phyloP scores from a whole-genome alignment of 805 yeast genomes.

The Ogataea pilisensis region DNA sequence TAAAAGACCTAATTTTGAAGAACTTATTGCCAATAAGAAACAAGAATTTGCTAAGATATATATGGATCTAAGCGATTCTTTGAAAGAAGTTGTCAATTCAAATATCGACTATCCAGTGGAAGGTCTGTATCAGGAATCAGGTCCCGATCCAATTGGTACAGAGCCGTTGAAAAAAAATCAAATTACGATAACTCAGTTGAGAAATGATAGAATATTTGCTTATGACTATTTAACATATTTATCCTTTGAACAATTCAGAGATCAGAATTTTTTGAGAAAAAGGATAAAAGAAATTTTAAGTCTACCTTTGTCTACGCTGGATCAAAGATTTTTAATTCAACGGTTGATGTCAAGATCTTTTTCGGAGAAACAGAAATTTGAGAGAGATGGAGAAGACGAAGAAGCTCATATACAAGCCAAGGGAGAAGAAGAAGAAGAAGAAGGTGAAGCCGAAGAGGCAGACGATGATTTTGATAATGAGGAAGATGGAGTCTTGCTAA shows the following conservation, averaged over 20 bases:
- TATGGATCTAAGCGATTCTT: constrained; percentile 26
- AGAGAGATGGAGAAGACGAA: constrained; percentile 13
- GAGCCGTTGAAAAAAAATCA: constrained; percentile 15
- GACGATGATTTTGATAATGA: constrained; percentile 20
- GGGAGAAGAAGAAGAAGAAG: background rate
- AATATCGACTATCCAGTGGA: constrained; percentile 49
- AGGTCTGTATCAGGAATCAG: constrained; percentile 30
- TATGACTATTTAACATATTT: constrained; percentile 29
- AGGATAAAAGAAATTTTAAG: constrained; percentile 46
- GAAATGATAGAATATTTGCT: constrained; percentile 9
- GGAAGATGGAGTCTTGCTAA: constrained; percentile 38
- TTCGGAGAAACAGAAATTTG: constrained; percentile 39
- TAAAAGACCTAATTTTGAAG: constrained; percentile 13
- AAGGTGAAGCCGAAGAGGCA: constrained; percentile 10
- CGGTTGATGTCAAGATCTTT: constrained; percentile 67
- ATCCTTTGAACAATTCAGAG: constrained; percentile 32
- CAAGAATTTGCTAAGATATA: constrained; percentile 22
- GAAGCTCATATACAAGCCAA: constrained; percentile 16
- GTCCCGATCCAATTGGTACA: constrained; percentile 17
- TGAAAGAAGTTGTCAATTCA: constrained; percentile 41
- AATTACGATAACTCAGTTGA: constrained; percentile 1
- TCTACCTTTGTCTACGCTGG: constrained; percentile 36
- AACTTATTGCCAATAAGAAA: constrained; percentile 11
- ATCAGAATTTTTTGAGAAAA: constrained; percentile 37
- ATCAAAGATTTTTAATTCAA: constrained; percentile 52